These are phyloP conservation scores for Dissoconium aciculare DNA, from an alignment of 2,329 filamentous ascomycete species.

Conservation along the genomic window DNA sequence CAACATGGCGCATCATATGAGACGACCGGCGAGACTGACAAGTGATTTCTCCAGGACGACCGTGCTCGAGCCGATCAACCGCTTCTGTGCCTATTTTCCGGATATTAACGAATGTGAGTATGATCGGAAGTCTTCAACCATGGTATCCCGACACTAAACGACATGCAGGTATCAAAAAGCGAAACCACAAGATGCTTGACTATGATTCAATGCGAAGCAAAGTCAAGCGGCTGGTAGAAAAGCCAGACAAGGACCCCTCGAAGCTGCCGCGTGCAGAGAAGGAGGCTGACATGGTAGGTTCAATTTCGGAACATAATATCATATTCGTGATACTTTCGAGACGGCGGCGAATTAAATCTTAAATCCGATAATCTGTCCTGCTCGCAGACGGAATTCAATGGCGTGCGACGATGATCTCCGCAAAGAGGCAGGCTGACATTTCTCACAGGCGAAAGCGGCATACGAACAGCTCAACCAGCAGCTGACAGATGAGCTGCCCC, in stretches of 20 bases:
- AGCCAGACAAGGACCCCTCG: slow-evolving; percentile 95
- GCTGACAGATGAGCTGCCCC: slow-evolving; percentile 78
- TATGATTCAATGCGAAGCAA: slow-evolving; percentile 92
- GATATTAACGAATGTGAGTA: slow-evolving; percentile 87
- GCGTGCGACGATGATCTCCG: background rate
- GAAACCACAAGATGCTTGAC: slow-evolving; percentile 94
- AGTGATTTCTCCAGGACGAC: slow-evolving; percentile 47
- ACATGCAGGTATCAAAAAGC: slow-evolving; percentile 73
- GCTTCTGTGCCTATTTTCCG: slow-evolving; percentile 96
- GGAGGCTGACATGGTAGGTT: slow-evolving; percentile 64
- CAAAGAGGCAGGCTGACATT: slow-evolving; percentile 18
- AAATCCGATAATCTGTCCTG: too few species aligned
- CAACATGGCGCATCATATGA: slow-evolving; percentile 4
- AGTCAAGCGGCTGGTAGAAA: slow-evolving; percentile 93
- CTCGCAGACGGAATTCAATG: too few species aligned
- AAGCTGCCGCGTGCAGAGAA: slow-evolving; percentile 93
- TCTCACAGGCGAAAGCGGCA: slow-evolving; percentile 52
- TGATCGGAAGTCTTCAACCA: background rate
- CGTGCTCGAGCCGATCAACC: slow-evolving; percentile 84
- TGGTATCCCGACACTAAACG: slow-evolving; percentile 4
- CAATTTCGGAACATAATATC: slow-evolving; percentile 1
- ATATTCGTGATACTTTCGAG: background rate
- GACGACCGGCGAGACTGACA: slow-evolving; percentile 18
- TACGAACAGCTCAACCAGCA: slow-evolving; percentile 98
- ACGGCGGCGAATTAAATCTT: too few species aligned